These are phyloP conservation scores for Ophidiomyces ophidiicola DNA, from an alignment of 2,329 filamentous ascomycete species.

Conservation along the genomic window DNA sequence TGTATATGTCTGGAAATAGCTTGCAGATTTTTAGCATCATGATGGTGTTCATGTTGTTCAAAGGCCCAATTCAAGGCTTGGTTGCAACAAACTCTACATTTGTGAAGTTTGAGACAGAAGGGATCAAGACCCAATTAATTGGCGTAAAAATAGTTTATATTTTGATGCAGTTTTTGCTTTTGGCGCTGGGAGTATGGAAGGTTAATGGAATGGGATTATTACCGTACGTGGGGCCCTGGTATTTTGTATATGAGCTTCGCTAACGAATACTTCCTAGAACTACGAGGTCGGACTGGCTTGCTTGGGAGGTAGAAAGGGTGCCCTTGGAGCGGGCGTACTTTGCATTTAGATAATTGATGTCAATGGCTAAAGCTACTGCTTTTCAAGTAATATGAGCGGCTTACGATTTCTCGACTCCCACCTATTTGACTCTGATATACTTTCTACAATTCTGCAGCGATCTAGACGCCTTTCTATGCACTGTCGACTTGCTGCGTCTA, in stretches of 20 bases:
- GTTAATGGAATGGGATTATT: slow-evolving; percentile 91
- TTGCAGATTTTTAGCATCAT: slow-evolving; percentile 99
- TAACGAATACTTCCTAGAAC: slow-evolving; percentile 46
- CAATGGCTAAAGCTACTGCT: too few species aligned
- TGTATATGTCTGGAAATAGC: slow-evolving; percentile 99
- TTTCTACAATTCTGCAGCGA: too few species aligned
- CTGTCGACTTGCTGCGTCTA: too few species aligned
- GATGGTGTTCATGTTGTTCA: slow-evolving; percentile 99
- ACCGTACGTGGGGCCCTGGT: slow-evolving; percentile 50
- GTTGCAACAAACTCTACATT: slow-evolving; percentile 78
- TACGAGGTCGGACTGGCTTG: slow-evolving; percentile 92
- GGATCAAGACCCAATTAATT: slow-evolving; percentile 59
- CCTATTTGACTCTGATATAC: too few species aligned
- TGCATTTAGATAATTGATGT: slow-evolving; percentile 36
- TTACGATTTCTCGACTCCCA: too few species aligned
- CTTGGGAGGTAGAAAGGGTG: slow-evolving; percentile 72
- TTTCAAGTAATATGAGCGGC: too few species aligned
- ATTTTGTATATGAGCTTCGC: slow-evolving; percentile 9
- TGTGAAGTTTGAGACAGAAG: slow-evolving; percentile 74
- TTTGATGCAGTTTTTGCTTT: slow-evolving; percentile 67
- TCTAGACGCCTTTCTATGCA: too few species aligned
- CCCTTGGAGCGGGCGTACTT: slow-evolving; percentile 55
- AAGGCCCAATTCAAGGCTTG: slow-evolving; percentile 79
- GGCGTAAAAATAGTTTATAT: slow-evolving; percentile 82
- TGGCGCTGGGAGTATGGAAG: slow-evolving; percentile 88